A percentile compares a stretch with the other conserved stretches of the same genome.
Evolutionary conservation across 192 early-diverging fungal genomes (phyloP).

Genomic region (Entrophospora sp.): DNA sequence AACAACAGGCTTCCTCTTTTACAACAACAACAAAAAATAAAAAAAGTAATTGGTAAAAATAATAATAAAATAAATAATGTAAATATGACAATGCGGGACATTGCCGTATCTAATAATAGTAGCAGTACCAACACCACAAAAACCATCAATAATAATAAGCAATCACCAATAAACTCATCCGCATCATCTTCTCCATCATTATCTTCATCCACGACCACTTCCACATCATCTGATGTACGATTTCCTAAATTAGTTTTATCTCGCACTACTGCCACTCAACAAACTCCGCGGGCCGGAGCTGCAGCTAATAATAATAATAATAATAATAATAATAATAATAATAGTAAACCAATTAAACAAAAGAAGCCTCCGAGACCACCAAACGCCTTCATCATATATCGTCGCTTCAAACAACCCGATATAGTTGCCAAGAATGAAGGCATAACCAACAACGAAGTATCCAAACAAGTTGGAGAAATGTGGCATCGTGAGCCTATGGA

Average conservation of each 20-base stretch:
- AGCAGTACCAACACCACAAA: too few species aligned
- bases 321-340: too few species aligned
- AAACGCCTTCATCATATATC: slow-evolving; percentile 32
- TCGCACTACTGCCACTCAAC: neutral
- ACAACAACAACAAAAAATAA: neutral
- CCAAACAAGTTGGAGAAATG: slow-evolving; percentile 23
- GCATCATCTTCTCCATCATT: too few species aligned
- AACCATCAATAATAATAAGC: too few species aligned
- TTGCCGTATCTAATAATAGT: neutral
- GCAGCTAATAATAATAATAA: too few species aligned
- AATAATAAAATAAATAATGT: too few species aligned
- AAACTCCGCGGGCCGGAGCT: slow-evolving; percentile 7
- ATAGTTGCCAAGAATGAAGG: slow-evolving; percentile 17
- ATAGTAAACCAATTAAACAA: slow-evolving; percentile 11
- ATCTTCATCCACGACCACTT: too few species aligned
- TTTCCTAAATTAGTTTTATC: slow-evolving; percentile 18
- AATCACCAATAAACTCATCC: too few species aligned
- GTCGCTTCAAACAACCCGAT: slow-evolving; percentile 21
- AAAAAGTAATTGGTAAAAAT: too few species aligned
- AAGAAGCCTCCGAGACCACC: slow-evolving; percentile 31
- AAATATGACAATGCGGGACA: neutral
- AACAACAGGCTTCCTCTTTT: neutral
- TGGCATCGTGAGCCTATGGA: slow-evolving; percentile 27
- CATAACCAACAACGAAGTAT: slow-evolving; percentile 26
- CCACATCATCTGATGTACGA: neutral